Base-by-base conservation (phyloP, 2,329 filamentous ascomycete species). In the Colletotrichum sp. region DNA sequence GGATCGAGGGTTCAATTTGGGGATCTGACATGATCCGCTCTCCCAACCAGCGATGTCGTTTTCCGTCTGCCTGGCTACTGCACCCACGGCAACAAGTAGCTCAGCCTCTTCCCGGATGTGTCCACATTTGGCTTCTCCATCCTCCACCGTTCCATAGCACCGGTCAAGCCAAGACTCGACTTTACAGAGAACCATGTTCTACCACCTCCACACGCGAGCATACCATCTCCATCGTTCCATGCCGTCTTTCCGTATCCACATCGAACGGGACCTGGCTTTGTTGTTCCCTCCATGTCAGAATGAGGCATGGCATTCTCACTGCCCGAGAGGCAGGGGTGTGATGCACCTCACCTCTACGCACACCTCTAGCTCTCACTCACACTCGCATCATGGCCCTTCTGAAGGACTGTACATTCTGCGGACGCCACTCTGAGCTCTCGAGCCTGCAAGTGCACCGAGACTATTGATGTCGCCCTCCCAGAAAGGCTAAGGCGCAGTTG, bases 271-370 rank as follows among this genome's bases (percentile, higher is more conserved):
- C 70, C 48, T 69, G 59, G 59, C 63, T 57, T 70, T 68, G 28
- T 75, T 73, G 70, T 73, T 60, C 73, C 73, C 64, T 75, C 73
- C 73, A 75, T 75, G 73, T 68, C 59, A 75, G 70, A 73, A 68
- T n/a, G 39, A 57, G 64, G 15, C 64, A 68, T 64, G 70, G 21
- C 43, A 59, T 64, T 28, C 32, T 32, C 43, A 59, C 70, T 59
- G 64, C 73, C 57, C 34, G 21, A 60, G 59, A 30, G 32, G 26
- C 34, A 73, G 57, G 72, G 73, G 57, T 73, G 59, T 16, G 10
- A 69, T 73, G 70, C 48, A 73, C 21, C 70, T 75, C 64, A 72
- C 43, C 30, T 68, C 64, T 68, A 32, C 59, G 55, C 63, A 68
- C 64, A 36, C 43, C 32, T 68, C 70, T 64, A 48, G 26, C 48